Evolutionary conservation across 148 eudicot genomes (phyloP).

Genomic region (Nyssa sinensis): DNA sequence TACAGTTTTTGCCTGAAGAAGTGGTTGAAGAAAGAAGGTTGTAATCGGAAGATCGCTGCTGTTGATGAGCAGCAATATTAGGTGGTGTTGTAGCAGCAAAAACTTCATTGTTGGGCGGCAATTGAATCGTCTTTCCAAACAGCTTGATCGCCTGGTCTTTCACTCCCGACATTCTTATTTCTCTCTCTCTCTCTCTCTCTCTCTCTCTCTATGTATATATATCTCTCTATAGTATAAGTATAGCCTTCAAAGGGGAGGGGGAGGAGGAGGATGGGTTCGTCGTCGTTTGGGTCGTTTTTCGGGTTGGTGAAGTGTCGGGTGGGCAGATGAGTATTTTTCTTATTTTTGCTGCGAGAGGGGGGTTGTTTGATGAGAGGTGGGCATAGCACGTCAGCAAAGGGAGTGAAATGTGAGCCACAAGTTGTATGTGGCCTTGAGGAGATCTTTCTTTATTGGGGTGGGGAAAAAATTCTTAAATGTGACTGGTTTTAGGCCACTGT

Average conservation of each 20-base stretch:
- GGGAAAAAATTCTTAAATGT: no score
- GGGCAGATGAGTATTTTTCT: not conserved
- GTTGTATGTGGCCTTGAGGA: not conserved
- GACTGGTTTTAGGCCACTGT: no score
- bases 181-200: not conserved
- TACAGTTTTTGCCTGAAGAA: slow-evolving; percentile 13
- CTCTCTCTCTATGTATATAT: not conserved
- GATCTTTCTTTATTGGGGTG: not conserved
- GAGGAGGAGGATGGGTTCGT: not conserved
- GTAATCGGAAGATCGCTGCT: not conserved
- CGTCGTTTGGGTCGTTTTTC: not conserved
- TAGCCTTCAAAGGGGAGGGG: not conserved
- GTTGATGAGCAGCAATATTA: no score
- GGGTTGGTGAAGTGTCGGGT: not conserved
- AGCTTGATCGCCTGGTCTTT: slow-evolving; percentile 54
- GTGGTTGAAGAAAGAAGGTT: not conserved
- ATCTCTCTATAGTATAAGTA: not conserved
- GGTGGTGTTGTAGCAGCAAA: not conserved
- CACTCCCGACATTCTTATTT: slow-evolving; percentile 33
- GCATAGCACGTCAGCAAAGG: not conserved
- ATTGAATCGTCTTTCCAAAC: slow-evolving; percentile 61
- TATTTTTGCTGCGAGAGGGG: not conserved
- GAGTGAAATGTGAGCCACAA: not conserved
- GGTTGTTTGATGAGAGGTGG: not conserved
- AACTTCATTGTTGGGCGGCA: slow-evolving; percentile 13